Conservation (phyloP, 2,329 filamentous ascomycete species). For the Eutypa lata region DNA sequence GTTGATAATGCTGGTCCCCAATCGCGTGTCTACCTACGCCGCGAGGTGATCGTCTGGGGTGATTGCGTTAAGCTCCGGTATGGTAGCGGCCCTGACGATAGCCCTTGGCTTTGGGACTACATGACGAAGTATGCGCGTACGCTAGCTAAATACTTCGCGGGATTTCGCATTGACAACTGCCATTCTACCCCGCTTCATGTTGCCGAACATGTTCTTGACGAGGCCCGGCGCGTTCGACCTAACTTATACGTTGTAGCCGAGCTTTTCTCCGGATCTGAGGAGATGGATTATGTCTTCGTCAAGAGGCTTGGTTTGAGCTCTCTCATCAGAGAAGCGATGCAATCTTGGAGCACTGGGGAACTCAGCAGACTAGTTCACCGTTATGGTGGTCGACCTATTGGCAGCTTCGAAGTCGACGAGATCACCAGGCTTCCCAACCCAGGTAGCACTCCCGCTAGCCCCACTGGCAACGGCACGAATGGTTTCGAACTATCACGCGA, state of each 20-base stretch:
- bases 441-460: constrained; percentile 30
- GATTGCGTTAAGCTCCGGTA: constrained; percentile 98
- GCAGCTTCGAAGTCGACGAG: constrained; percentile 94
- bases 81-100: constrained; percentile 75
- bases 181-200: constrained; percentile 95
- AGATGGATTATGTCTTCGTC: constrained; percentile 94
- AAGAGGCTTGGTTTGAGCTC: constrained; percentile 88
- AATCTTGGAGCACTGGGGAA: constrained; percentile 93
- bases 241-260: constrained; percentile 92
- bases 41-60: constrained; percentile 97
- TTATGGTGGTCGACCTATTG: constrained; percentile 90
- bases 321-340: constrained; percentile 96
- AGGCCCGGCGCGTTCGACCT: constrained; percentile 83
- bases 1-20: constrained; percentile 88
- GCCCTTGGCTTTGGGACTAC: constrained; percentile 89
- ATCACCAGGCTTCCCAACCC: constrained; percentile 53
- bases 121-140: constrained; percentile 91
- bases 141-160: constrained; percentile 92
- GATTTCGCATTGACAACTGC: constrained; percentile 96
- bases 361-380: constrained; percentile 89
- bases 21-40: constrained; percentile 88
- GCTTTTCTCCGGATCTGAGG: constrained; percentile 91
- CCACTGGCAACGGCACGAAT: constrained; percentile 25
- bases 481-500: constrained; percentile 44
- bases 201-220: constrained; percentile 90